phyloP scores from a whole-genome alignment of 2,329 filamentous ascomycete species.

The Hymenoscyphus scutula region DNA sequence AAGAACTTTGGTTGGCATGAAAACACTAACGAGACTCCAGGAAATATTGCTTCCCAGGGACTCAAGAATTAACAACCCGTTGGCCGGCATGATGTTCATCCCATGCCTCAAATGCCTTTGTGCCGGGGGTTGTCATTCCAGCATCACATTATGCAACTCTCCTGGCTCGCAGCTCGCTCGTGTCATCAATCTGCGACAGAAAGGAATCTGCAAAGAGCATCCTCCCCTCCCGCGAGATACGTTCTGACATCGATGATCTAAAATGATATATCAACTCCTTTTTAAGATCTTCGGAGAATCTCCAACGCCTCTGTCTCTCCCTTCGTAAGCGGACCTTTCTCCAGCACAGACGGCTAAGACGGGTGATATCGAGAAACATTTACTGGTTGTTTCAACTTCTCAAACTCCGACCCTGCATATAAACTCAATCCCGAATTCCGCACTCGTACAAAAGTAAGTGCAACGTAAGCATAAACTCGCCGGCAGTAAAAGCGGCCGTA shows the following conservation, averaged over 20 bases:
- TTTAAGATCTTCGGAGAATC: not conserved
- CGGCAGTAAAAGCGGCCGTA: too few species aligned
- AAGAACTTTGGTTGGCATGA: not conserved
- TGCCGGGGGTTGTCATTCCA: not conserved
- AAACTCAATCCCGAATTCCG: not conserved
- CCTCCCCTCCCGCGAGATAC: too few species aligned
- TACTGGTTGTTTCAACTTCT: not conserved
- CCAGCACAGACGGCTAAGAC: not conserved
- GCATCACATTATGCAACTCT: not conserved
- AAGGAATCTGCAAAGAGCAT: not conserved
- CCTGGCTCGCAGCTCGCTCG: not conserved
- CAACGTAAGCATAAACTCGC: not conserved
- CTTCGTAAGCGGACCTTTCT: not conserved
- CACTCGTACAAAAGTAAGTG: too few species aligned
- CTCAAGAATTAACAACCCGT: not conserved
- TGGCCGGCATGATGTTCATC: not conserved
- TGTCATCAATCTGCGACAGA: constrained; percentile 7
- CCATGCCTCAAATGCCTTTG: not conserved
- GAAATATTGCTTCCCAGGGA: not conserved
- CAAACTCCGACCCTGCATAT: not conserved
- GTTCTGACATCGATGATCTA: constrained; percentile 3
- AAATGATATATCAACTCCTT: not conserved
- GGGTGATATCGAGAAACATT: not conserved
- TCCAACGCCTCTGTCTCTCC: not conserved
- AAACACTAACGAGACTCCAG: not conserved